Percentiles rank a stretch among this genome's conserved stretches.
These are phyloP conservation scores for Enteropsectra breve DNA, from an alignment of 371 early-diverging fungal genomes.

Conservation along the genomic window DNA sequence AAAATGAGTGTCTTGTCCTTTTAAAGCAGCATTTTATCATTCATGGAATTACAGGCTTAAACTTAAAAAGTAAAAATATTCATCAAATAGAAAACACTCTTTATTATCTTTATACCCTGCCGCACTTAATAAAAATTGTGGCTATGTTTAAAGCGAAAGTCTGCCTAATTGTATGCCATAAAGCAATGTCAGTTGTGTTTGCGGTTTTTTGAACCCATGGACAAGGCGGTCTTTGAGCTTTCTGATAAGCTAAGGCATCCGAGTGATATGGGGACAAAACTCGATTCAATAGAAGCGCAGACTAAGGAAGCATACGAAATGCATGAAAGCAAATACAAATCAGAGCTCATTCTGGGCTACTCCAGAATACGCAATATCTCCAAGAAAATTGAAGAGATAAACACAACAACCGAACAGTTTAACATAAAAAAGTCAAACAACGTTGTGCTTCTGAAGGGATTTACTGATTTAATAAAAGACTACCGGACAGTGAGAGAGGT, in stretches of 20 bases:
- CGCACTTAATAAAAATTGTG: too few species aligned
- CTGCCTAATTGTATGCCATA: too few species aligned
- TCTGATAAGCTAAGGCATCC: slow-evolving; percentile 43
- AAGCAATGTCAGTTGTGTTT: too few species aligned
- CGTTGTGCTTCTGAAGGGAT: slow-evolving; percentile 26
- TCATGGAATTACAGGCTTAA: too few species aligned
- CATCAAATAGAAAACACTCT: too few species aligned
- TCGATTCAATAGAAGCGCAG: slow-evolving; percentile 17
- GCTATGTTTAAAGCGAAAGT: too few species aligned
- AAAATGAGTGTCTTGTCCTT: too few species aligned
- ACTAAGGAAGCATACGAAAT: slow-evolving; percentile 16
- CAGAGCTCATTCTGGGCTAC: slow-evolving; percentile 18
- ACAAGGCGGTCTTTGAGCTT: slow-evolving; percentile 35
- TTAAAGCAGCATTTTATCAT: too few species aligned
- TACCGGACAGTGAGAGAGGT: slow-evolving; percentile 39
- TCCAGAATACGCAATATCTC: slow-evolving; percentile 14
- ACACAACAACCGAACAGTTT: slow-evolving; percentile 24
- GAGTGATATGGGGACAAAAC: slow-evolving; percentile 43
- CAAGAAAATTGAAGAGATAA: slow-evolving; percentile 9
- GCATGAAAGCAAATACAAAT: slow-evolving; percentile 13
- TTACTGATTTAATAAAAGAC: slow-evolving; percentile 33
- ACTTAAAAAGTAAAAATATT: too few species aligned
- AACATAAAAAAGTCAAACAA: slow-evolving; percentile 16
- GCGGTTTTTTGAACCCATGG: slow-evolving; percentile 18
- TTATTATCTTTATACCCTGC: too few species aligned